phyloP scores from a whole-genome alignment of 192 early-diverging fungal species.

The Backusella circina region DNA sequence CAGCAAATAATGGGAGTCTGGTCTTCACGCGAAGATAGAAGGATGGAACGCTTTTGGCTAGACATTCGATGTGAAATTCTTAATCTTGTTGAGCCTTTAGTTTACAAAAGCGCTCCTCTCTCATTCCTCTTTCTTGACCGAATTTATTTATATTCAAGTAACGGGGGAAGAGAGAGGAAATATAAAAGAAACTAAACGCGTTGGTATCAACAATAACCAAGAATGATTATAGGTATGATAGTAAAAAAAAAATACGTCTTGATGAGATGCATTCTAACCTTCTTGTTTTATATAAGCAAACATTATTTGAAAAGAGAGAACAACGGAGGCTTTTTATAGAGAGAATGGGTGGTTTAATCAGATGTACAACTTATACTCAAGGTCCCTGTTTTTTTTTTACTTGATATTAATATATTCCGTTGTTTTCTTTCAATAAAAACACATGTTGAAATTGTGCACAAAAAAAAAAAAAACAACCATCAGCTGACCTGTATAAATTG shows the following conservation, averaged over 20 bases:
- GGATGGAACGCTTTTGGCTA: constrained; percentile 4
- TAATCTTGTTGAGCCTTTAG: background rate
- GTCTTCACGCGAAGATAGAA: background rate
- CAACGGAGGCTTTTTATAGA: background rate
- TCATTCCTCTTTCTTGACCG: background rate
- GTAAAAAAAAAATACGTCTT: background rate
- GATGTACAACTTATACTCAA: constrained; percentile 6
- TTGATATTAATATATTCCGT: background rate
- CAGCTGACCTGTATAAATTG: background rate
- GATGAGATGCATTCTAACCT: no score
- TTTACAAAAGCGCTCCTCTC: constrained; percentile 4
- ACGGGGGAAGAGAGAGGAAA: background rate
- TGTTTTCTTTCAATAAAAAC: background rate
- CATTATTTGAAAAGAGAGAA: background rate
- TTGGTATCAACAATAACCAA: background rate
- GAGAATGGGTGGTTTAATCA: background rate
- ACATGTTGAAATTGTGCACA: background rate
- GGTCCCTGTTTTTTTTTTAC: background rate
- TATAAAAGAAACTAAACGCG: background rate
- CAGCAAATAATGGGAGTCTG: background rate
- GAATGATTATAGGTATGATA: background rate
- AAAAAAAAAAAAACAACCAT: no score
- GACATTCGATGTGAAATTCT: background rate
- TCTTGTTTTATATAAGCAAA: no score
- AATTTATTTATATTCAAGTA: background rate